These are phyloP conservation scores for Cladosporium sp. DNA, from an alignment of 2,329 filamentous ascomycete species.

Conservation along the genomic window DNA sequence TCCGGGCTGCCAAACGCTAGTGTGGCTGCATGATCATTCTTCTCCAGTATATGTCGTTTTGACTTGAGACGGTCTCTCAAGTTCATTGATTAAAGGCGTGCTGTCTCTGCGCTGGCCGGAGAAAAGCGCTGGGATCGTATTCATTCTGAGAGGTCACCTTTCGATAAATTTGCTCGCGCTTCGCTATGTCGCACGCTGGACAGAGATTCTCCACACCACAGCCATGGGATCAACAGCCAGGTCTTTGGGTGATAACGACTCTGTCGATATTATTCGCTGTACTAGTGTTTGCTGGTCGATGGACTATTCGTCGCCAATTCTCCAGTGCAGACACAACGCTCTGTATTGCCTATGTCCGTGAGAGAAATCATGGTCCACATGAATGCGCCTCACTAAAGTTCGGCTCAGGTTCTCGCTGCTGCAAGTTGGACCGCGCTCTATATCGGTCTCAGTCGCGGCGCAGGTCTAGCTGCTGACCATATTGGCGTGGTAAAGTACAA, in stretches of 20 bases:
- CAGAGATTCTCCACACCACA: neutral
- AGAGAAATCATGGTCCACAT: neutral
- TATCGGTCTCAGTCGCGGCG: neutral
- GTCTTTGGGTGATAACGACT: constrained; percentile 3
- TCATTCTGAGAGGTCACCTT: neutral
- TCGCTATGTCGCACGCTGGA: neutral
- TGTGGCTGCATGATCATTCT: neutral
- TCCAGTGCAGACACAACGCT: neutral
- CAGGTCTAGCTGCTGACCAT: neutral
- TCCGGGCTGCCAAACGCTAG: neutral
- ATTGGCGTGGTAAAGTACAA: neutral
- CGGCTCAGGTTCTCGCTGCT: neutral
- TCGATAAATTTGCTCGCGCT: neutral
- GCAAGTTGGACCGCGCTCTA: neutral
- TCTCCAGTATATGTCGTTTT: neutral
- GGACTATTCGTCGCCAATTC: neutral
- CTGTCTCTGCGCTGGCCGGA: too few relatives aligned
- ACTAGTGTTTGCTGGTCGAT: neutral
- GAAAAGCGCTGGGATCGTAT: neutral
- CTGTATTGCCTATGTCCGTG: neutral
- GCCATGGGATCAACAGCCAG: neutral
- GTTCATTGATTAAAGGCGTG: neutral
- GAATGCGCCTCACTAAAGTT: neutral
- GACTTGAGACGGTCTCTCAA: neutral
- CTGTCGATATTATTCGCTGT: neutral